phyloP scores from a whole-genome alignment of 2,329 filamentous ascomycete genomes.

The Calonectria crousiana region DNA sequence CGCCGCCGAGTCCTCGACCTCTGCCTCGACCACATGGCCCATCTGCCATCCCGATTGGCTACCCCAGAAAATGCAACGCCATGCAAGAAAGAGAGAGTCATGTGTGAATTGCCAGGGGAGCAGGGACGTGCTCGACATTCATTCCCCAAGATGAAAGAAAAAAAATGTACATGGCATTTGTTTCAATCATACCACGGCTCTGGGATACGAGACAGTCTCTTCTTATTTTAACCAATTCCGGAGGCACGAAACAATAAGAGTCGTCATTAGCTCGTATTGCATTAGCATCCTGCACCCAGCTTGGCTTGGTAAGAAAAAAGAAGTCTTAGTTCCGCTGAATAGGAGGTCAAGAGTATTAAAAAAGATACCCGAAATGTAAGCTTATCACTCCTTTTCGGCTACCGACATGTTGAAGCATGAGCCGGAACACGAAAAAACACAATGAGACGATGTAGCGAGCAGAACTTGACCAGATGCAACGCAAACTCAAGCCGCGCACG shows the following conservation, averaged over 20 bases:
- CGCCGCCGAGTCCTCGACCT: slow-evolving; percentile 32
- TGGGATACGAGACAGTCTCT: slow-evolving; percentile 1
- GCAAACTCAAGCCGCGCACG: not conserved
- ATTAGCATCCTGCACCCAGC: not conserved
- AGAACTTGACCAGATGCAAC: not conserved
- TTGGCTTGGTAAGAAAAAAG: not conserved
- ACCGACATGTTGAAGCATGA: not conserved
- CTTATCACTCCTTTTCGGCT: slow-evolving; percentile 7
- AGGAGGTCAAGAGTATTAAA: not conserved
- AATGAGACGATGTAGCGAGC: not conserved
- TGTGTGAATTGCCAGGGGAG: slow-evolving; percentile 11
- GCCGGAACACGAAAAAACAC: not conserved
- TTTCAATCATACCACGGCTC: not conserved
- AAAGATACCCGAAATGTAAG: not conserved
- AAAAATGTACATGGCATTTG: not conserved
- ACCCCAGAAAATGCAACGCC: slow-evolving; percentile 6
- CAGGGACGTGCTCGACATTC: not conserved
- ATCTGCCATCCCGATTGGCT: slow-evolving; percentile 38
- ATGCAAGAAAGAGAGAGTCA: slow-evolving; percentile 9
- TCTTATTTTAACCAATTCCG: not conserved
- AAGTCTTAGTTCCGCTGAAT: not conserved
- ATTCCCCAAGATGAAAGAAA: not conserved
- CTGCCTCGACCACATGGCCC: slow-evolving; percentile 41
- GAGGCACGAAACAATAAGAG: not conserved
- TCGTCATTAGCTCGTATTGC: not conserved